These are phyloP conservation scores for Trichophyton mentagrophytes DNA, from an alignment of 2,329 filamentous ascomycete species.

Conservation along the genomic window DNA sequence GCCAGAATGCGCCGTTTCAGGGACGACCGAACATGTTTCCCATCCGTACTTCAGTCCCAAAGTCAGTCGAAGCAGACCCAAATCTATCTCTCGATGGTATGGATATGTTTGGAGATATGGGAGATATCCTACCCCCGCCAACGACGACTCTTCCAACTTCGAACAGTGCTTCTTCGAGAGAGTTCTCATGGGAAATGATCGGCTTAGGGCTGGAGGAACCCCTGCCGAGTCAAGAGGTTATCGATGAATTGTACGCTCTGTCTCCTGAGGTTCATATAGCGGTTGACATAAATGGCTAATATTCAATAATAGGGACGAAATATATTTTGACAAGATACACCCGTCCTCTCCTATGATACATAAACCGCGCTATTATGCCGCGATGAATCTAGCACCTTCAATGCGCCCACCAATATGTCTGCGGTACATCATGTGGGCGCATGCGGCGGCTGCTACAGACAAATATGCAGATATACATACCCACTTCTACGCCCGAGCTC, in stretches of 20 bases:
- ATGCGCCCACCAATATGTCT: slow-evolving; percentile 77
- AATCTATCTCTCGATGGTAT: neutral
- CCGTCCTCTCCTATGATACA: slow-evolving; percentile 81
- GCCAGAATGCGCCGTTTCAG: neutral
- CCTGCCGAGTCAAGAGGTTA: slow-evolving; percentile 62
- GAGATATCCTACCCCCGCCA: slow-evolving; percentile 9
- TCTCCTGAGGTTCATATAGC: neutral
- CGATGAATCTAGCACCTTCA: slow-evolving; percentile 76
- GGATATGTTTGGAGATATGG: slow-evolving; percentile 1
- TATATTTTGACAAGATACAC: slow-evolving; percentile 86
- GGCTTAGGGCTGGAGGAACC: slow-evolving; percentile 70
- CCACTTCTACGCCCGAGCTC: slow-evolving; percentile 76
- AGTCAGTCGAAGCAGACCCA: neutral
- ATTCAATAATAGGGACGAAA: slow-evolving; percentile 48
- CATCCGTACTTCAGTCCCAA: neutral
- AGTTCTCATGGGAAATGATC: slow-evolving; percentile 76
- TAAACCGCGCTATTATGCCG: slow-evolving; percentile 70
- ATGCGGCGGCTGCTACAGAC: slow-evolving; percentile 73
- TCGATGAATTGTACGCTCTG: slow-evolving; percentile 62
- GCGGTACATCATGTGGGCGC: slow-evolving; percentile 91
- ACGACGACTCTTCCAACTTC: slow-evolving; percentile 15
- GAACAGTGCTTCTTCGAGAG: slow-evolving; percentile 18
- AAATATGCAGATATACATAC: slow-evolving; percentile 69
- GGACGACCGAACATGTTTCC: neutral
- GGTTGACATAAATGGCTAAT: slow-evolving; percentile 9